Evolutionary conservation across 148 eudicot genomes (phyloP).

Genomic region (Pouteria glomerata): DNA sequence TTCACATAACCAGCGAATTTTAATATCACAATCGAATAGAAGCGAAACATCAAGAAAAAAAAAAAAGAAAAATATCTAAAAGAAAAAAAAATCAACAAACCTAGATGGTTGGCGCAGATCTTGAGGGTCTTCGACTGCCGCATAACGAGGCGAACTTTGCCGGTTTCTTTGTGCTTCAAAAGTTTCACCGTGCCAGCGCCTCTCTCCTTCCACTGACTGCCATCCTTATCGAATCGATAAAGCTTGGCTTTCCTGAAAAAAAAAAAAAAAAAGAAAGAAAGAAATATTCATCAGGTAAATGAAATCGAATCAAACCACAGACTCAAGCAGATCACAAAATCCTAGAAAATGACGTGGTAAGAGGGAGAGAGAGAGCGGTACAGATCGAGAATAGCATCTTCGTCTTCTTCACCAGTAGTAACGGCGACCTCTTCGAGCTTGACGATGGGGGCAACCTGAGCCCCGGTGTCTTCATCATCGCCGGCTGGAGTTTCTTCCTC

Average conservation of each 20-base stretch:
- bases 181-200: conserved; percentile 83
- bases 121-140: conserved; percentile 89
- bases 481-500: conserved; percentile 42
- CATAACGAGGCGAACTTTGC: conserved; percentile 89
- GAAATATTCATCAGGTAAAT: too few relatives aligned
- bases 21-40: background rate
- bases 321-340: background rate
- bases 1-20: background rate
- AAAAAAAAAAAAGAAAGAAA: background rate
- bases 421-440: conserved; percentile 68
- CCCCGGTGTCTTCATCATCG: conserved; percentile 85
- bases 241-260: conserved; percentile 61
- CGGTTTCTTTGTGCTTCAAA: conserved; percentile 75
- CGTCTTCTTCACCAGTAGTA: conserved; percentile 79
- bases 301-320: background rate
- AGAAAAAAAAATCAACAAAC: conserved; percentile 21
- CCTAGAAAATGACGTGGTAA: background rate
- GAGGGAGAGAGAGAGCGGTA: conserved; percentile 18
- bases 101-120: conserved; percentile 94
- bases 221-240: conserved; percentile 89
- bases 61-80: background rate
- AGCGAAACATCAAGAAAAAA: background rate
- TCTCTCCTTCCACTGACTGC: conserved; percentile 96
- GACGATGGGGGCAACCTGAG: conserved; percentile 71
- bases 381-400: conserved; percentile 71